A percentile compares a stretch with the other conserved stretches of the same genome.
These are phyloP conservation scores for Plasmodium ovale DNA, from an alignment of 169 alveolate species.

Conservation along the genomic window DNA sequence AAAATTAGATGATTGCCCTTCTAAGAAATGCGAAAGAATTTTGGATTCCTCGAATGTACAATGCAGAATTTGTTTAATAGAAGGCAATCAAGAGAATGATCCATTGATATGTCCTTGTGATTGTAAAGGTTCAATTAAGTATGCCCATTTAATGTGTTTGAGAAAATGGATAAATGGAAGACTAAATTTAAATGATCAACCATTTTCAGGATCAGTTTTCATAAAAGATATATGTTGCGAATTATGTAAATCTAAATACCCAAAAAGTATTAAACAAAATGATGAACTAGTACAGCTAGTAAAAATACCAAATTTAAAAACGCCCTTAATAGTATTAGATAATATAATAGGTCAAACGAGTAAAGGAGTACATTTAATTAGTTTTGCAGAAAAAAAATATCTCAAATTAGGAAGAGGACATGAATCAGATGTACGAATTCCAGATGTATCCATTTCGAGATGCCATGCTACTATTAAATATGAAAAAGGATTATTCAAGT, in stretches of 20 bases:
- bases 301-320: slow-evolving; percentile 86
- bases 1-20: slow-evolving; percentile 65
- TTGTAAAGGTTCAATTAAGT: slow-evolving; percentile 94
- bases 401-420: slow-evolving; percentile 98
- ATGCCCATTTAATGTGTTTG: slow-evolving; percentile 95
- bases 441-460: slow-evolving; percentile 98
- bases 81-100: slow-evolving; percentile 90
- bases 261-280: slow-evolving; percentile 83
- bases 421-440: slow-evolving; percentile 97
- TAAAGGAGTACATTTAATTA: slow-evolving; percentile 87
- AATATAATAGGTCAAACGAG: slow-evolving; percentile 87
- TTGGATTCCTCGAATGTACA: slow-evolving; percentile 79
- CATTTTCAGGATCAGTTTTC: slow-evolving; percentile 80
- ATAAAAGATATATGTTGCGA: slow-evolving; percentile 90
- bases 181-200: slow-evolving; percentile 84
- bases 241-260: slow-evolving; percentile 88
- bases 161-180: slow-evolving; percentile 95
- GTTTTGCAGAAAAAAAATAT: slow-evolving; percentile 85
- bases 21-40: slow-evolving; percentile 46
- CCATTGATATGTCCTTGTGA: slow-evolving; percentile 93
- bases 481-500: slow-evolving; percentile 91
- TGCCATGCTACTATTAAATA: slow-evolving; percentile 95
- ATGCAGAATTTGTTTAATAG: slow-evolving; percentile 95
- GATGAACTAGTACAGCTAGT: slow-evolving; percentile 87
- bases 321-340: slow-evolving; percentile 93